phyloP scores from a whole-genome alignment of 2,329 filamentous ascomycete species.

The Calonectria henricotiae region DNA sequence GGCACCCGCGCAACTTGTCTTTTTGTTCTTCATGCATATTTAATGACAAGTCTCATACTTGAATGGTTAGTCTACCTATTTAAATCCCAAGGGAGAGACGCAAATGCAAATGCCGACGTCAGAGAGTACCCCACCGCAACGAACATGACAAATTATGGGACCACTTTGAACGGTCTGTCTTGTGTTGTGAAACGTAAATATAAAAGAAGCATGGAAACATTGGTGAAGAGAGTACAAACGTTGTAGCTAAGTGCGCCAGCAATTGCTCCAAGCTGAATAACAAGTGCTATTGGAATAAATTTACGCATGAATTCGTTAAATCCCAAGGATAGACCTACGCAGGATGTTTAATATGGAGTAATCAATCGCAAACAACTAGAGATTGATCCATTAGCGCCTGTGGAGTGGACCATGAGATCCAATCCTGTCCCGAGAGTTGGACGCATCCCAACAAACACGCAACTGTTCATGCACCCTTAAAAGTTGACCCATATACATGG shows the following conservation, averaged over 20 bases:
- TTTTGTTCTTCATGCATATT: not conserved
- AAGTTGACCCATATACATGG: too few relatives aligned
- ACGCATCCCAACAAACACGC: too few relatives aligned
- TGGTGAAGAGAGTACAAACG: constrained; percentile 16
- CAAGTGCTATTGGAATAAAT: not conserved
- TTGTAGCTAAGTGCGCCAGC: constrained; percentile 8
- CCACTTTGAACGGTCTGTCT: not conserved
- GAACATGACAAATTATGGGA: constrained; percentile 23
- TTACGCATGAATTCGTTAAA: too few relatives aligned
- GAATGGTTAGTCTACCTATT: too few relatives aligned
- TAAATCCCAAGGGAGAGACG: too few relatives aligned
- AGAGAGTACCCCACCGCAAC: constrained; percentile 14
- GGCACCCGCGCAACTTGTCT: not conserved
- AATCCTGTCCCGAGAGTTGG: too few relatives aligned
- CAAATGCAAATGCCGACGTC: constrained; percentile 18
- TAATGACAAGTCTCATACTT: too few relatives aligned
- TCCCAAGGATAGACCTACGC: not conserved
- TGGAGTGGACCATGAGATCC: too few relatives aligned
- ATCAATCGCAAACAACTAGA: constrained; percentile 20
- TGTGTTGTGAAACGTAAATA: constrained; percentile 24
- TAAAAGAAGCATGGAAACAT: constrained; percentile 27
- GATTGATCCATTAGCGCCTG: not conserved
- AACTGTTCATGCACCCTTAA: too few relatives aligned
- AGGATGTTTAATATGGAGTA: constrained; percentile 19
- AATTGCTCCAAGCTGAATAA: constrained; percentile 11